phyloP scores from a whole-genome alignment of 805 yeast species.

The Saturnispora mendoncae region DNA sequence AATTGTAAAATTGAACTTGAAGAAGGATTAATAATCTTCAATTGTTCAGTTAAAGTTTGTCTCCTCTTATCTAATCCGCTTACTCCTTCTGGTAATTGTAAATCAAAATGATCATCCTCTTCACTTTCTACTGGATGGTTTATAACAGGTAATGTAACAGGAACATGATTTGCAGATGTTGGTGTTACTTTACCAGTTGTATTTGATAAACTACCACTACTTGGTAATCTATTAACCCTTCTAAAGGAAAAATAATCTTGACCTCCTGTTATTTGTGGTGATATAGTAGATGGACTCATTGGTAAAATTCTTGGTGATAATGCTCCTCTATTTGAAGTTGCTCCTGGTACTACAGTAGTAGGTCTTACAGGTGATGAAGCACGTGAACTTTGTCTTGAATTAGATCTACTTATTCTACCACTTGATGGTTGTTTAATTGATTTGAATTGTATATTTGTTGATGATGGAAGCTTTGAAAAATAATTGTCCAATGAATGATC shows the following conservation, averaged over 20 bases:
- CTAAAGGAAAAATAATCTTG: conserved; percentile 15
- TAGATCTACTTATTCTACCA: conserved; percentile 10
- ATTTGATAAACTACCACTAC: conserved; percentile 5
- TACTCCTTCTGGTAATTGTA: neutral
- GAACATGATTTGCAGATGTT: neutral
- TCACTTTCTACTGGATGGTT: neutral
- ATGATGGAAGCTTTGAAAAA: conserved; percentile 1
- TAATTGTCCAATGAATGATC: conserved; percentile 9
- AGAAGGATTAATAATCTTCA: conserved; percentile 1
- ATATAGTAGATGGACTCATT: conserved; percentile 4
- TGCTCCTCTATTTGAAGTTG: neutral
- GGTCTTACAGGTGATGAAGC: neutral
- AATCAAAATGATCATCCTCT: neutral
- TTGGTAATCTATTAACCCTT: conserved; percentile 12
- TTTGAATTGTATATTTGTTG: conserved; percentile 1
- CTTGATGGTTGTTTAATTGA: conserved; percentile 5
- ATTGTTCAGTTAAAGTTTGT: conserved; percentile 13
- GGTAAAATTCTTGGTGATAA: neutral
- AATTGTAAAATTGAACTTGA: neutral
- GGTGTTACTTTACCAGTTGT: conserved; percentile 9
- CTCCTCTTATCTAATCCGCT: conserved; percentile 11
- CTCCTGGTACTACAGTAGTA: neutral
- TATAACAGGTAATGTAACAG: conserved; percentile 4
- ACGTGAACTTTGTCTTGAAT: conserved; percentile 12
- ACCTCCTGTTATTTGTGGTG: conserved; percentile 3